Conservation (phyloP, 176 grass and related monocot species). For the Oropetium thomaeum region DNA sequence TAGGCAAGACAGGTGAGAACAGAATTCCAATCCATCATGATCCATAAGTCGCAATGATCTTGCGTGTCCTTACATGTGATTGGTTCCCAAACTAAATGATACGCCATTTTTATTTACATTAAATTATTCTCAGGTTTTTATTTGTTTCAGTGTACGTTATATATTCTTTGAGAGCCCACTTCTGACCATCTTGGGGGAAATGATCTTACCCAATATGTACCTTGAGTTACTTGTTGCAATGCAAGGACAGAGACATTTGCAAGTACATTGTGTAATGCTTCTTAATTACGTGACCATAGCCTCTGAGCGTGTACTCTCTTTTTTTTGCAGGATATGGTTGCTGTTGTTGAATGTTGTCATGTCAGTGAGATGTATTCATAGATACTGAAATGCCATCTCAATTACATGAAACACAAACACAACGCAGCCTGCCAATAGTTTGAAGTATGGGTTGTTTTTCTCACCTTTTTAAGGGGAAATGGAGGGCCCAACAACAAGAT, state of each 20-base stretch:
- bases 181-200: not conserved
- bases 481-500: not conserved
- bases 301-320: not conserved
- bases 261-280: not conserved
- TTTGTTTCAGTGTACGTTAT: not conserved
- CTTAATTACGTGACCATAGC: not conserved
- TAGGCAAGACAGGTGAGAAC: not conserved
- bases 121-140: not conserved
- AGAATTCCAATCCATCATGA: not conserved
- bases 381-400: conserved; percentile 21
- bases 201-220: not conserved
- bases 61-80: not conserved
- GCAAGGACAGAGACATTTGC: not conserved
- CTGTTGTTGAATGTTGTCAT: not conserved
- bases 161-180: not conserved
- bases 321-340: conserved; percentile 18
- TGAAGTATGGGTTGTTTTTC: conserved; percentile 60
- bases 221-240: not conserved
- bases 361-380: not conserved
- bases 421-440: not conserved
- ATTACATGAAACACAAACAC: conserved; percentile 17
- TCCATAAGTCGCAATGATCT: not conserved
- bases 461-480: conserved; percentile 52
- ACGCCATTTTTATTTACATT: not conserved
- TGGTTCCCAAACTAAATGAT: not conserved